Evolutionary conservation across 768 basidiomycete species (phyloP), one percentile per base, ranked within the genome.

Genomic region (Mrakia gelida): DNA sequence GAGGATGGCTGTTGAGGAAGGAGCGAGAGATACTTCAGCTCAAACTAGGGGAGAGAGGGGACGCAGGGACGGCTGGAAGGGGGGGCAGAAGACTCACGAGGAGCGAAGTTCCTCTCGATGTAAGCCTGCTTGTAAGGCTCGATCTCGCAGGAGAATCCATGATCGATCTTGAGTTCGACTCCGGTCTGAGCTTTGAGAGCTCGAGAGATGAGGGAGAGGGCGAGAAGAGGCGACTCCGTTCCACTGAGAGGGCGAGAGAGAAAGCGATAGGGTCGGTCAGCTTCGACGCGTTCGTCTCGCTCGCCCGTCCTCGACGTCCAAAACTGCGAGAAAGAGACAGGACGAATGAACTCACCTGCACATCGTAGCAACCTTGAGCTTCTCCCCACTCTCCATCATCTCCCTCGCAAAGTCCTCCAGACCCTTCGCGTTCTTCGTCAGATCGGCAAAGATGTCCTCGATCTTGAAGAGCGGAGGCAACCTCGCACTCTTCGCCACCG

Each of bases 71-170:
- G 38, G 38, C 38, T 8, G 38, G 38, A 30, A 28, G 26, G 34
- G 63, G 16, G 21, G 10, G 41, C n/a, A 26, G 16, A 15, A 43
- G 32, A 75, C 78, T 75, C 73, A 79, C 78, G 94, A 32, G 95
- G 95, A 59, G 91, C 89, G 83, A 98, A 98, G 84, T 98, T 98
- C 45, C 95, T 88, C 83, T 98, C 95, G 80, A 98, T 98, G 82
- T 98, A 97, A 0, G 95, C 95, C 83, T 95, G 95, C 85, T 97
- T 95, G 88, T 94, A 96, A 5, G 95, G 94, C 82, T 95, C 95
- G 76, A 97, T 96, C 85, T 97, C 94, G 84, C 94, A 97, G 1
- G 94, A 96, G 85, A 97, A 96, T 63, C 95, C 93, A 84, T 97
- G 95, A 83, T 95, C 92, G 73, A 94, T 87, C 34, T 91, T 88